Percentiles rank a stretch among this genome's conserved stretches.
phyloP scores from a whole-genome alignment of 805 yeast species.

The Ogataea pignaliae region DNA sequence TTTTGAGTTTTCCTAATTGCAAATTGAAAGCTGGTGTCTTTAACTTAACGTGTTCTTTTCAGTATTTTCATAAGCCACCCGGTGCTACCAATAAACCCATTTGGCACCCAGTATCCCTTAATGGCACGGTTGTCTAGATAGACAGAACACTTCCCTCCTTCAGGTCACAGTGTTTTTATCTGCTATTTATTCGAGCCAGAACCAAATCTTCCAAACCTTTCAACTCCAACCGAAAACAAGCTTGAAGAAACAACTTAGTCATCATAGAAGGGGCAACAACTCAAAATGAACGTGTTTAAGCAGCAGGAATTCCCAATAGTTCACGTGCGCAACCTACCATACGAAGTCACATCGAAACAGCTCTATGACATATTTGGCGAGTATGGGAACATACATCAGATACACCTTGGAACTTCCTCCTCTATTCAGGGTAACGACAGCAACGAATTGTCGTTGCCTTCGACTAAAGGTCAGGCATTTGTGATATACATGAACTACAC shows the following conservation, averaged over 20 bases:
- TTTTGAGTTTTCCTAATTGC: background rate
- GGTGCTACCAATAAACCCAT: too few species aligned
- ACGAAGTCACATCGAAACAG: constrained; percentile 39
- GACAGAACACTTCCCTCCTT: too few species aligned
- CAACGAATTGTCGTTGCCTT: constrained; percentile 21
- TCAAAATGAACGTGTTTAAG: constrained; percentile 12
- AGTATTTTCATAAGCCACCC: too few species aligned
- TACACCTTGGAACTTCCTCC: constrained; percentile 37
- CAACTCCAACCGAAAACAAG: too few species aligned
- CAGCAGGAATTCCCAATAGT: constrained; percentile 33
- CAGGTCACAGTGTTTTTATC: too few species aligned
- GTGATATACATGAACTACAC: constrained; percentile 46
- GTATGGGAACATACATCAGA: constrained; percentile 53
- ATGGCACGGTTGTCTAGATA: too few species aligned
- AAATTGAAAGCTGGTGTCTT: background rate
- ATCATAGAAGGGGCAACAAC: background rate
- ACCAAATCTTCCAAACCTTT: too few species aligned
- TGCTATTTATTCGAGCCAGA: too few species aligned
- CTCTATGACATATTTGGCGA: constrained; percentile 49
- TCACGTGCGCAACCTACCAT: constrained; percentile 56
- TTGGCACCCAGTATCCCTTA: too few species aligned
- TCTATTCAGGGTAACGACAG: constrained; percentile 6
- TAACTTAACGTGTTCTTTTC: too few species aligned
- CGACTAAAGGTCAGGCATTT: constrained; percentile 48
- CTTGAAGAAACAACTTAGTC: background rate